Base-by-base conservation (phyloP, 345 rosid genomes). In the Capsella bursapastoris region DNA sequence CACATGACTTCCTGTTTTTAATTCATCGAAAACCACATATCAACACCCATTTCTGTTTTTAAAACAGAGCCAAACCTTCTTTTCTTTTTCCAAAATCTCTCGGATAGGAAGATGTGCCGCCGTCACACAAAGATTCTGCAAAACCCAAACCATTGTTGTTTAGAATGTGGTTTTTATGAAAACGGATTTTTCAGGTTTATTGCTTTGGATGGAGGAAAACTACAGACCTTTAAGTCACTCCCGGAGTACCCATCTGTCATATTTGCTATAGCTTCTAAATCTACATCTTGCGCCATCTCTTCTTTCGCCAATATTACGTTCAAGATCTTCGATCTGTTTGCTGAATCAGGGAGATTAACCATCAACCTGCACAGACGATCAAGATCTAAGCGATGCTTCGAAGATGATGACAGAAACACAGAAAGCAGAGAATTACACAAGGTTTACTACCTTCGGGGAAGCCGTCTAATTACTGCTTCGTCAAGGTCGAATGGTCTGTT, bases 161-260 rank as follows among this genome's bases (percentile, higher is more conserved):
- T 34, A 38, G 43, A 59, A 61, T 25, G 5, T 4, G 6, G 38
- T 25, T 58, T 10, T 35, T 31, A 16, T 14, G 28, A 41, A 7
- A 51, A 51, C 3, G 4, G 56, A 11, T 12, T 45, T 22, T 44
- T 43, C 51, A 41, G 22, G 25, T 27, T 61, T 27, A 22, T 4
- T 34, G 16, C 47, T 43, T 18, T 47, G 55, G 11, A 68, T 31
- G 29, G 14, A 50, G 37, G 64, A 52, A 44, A 22, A 72, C 18
- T 31, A 49, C 22, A 28, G 31, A 93, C 99, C 99, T 92, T 95
- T 44, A 95, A 78, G 80, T 95, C 99, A 70, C 99, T 95, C 66
- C 97, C 98, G 34, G 99, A 92, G 74, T 90, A 95, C 49, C 99
- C 99, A 69, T 90, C 92, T 18, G 98, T 87, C 99, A 95, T 90